Evolutionary conservation across 164 flowering plant species (phyloP).

Genomic region (Stephania cephalantha): DNA sequence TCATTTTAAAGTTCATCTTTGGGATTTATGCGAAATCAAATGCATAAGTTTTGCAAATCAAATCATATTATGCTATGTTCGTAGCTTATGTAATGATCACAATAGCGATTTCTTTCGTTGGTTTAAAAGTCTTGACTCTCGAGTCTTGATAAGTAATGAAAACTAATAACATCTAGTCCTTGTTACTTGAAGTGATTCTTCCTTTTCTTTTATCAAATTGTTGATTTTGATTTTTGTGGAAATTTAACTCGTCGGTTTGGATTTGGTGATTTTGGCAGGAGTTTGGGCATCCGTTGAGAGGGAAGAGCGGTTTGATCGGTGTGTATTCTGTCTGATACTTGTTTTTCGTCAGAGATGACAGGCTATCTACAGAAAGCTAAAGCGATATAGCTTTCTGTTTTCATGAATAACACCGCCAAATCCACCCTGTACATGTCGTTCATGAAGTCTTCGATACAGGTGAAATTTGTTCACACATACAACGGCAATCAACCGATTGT

Average conservation of each 20-base stretch:
- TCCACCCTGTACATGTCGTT: neutral
- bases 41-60: neutral
- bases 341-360: neutral
- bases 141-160: no score
- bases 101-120: no score
- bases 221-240: no score
- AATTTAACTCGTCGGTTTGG: neutral
- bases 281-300: slow-evolving; percentile 39
- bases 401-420: neutral
- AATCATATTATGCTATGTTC: neutral
- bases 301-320: neutral
- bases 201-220: no score
- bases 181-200: no score
- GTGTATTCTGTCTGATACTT: neutral
- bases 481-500: neutral
- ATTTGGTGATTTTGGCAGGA: slow-evolving; percentile 25
- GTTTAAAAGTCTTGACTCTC: no score
- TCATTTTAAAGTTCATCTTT: no score
- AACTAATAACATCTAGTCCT: no score
- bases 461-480: neutral
- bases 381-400: neutral
- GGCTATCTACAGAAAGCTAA: neutral
- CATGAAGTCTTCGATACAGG: neutral
- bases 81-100: neutral
- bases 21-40: neutral